Evolutionary conservation across 169 alveolate genomes (phyloP).

Genomic region (Plasmodium reichenowi): DNA sequence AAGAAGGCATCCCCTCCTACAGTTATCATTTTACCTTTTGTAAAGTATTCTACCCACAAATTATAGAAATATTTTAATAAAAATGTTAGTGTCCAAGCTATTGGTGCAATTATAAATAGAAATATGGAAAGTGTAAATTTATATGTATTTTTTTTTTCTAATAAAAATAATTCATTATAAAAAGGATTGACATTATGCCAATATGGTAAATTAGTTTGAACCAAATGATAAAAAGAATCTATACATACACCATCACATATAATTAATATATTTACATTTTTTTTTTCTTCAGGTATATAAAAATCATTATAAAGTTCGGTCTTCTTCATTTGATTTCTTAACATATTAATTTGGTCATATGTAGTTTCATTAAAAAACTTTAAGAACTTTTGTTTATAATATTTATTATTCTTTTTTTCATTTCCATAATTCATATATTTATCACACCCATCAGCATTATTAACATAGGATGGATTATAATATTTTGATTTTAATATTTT

Average conservation of each 20-base stretch:
- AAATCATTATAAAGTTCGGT: conserved; percentile 55
- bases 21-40: conserved; percentile 73
- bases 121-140: conserved; percentile 55
- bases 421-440: not conserved
- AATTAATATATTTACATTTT: conserved; percentile 53
- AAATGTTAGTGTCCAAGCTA: conserved; percentile 63
- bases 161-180: conserved; percentile 53
- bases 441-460: not conserved
- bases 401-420: not conserved
- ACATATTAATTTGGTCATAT: conserved; percentile 57
- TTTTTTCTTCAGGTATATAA: conserved; percentile 42
- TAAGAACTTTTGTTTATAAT: conserved; percentile 9
- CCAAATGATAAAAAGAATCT: conserved; percentile 57
- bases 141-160: conserved; percentile 67
- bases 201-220: conserved; percentile 24
- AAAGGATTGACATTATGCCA: conserved; percentile 56
- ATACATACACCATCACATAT: conserved; percentile 75
- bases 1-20: conserved; percentile 72
- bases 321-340: conserved; percentile 39
- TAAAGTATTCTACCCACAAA: conserved; percentile 70
- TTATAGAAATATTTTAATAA: conserved; percentile 39
- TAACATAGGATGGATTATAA: conserved; percentile 2
- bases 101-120: conserved; percentile 65
- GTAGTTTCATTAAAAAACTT: conserved; percentile 74
- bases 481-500: conserved; percentile 40